Evolutionary conservation across 1,284 basidiomycete genomes (phyloP), one percentile per base, ranked within the genome.

Genomic region (Pulveroboletus sp.): DNA sequence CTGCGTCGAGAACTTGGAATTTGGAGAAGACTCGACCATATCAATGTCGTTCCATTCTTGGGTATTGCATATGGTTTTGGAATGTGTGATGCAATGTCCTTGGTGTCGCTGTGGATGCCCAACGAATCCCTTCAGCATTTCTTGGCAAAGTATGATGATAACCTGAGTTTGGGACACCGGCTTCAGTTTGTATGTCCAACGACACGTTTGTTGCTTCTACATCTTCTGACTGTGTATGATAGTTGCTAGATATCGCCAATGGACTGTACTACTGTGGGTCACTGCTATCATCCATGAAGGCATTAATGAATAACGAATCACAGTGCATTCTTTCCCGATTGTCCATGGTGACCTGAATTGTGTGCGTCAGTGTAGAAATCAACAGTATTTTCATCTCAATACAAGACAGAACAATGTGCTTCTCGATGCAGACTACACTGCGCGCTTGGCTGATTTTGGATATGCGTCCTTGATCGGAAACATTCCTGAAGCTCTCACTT

Each of bases 71-170:
- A 51, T 12, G 65, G 65, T 0, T 65, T 65, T 47, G 65, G 60
- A 11, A 53, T 60, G 53, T 0, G 1, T 3, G 53, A 17, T 10
- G 8, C 60, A 9, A 33, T 43, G 15, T 63, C 63, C 0, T 49
- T 66, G 29, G 64, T 65, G n/a, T 67, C 63, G 0, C 46, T 25
- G 12, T 65, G 63, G 65, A 65, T 67, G 63, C 60, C 36, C 1
- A 55, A 67, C 0, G 53, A 7, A 18, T 48, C 65, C 6, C 55
- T 67, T 15, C 45, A 57, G 18, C 6, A 15, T 2, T 57, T 67
- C 28, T 38, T 67, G 12, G 11, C 0, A 0, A 44, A 38, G 10
- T 1, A 61, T 17, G 39, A 54, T 9, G 2, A 17, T 4, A 25
- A 24, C 22, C 35, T 65, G 9, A 10, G 1, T 4, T 5, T 43